Base-by-base conservation (phyloP, 306 rosid genomes). In the Parietaria judaica region DNA sequence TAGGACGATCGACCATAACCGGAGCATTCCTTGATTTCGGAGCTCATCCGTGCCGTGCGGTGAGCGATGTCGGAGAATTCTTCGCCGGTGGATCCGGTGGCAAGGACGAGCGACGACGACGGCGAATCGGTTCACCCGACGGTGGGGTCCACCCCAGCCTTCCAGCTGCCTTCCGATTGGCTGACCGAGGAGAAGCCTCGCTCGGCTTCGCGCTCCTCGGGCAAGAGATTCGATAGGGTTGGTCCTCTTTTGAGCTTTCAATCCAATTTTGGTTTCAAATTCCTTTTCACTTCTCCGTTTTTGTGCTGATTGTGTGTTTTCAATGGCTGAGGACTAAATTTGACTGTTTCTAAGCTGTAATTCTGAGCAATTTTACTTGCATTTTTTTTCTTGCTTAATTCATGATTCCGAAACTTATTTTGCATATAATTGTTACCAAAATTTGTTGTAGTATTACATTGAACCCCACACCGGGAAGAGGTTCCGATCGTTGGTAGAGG, bases 401-500 rank as follows among this genome's bases (percentile, higher is more conserved):
- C 45, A 41, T 23, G 31, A 23, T 23, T 23, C 31, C 31, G 31
- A 8, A 41, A 54, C 11, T 54, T 7, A 56, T 13, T 23, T 11
- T 6, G 3, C 36, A 15, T 6, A 55, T 15, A 3, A 8, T 23
- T 44, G n/a, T 43, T 41, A 14, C 38, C 52, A 16, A 55, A 31
- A 38, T 67, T 17, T 60, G 64, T 16, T 17, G 74, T 83, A 87
- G 90, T 81, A 65, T 61, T 87, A 81, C 72, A 52, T 66, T 71
- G 90, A 84, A 58, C 86, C 84, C 7, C 56, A 34, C 11, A 81
- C 84, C 4, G 68, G 86, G 49, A 63, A 17, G 70, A 23, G 15
- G 71, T 87, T 87, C 61, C 90, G 83, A 51, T 87, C 95, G 7
- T 68, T 87, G 68, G 2, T 56, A 46, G 62, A 84, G 52, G 90